Base-by-base conservation (phyloP, 352 stramenopile genomes). In the Phytophthora sp. region DNA sequence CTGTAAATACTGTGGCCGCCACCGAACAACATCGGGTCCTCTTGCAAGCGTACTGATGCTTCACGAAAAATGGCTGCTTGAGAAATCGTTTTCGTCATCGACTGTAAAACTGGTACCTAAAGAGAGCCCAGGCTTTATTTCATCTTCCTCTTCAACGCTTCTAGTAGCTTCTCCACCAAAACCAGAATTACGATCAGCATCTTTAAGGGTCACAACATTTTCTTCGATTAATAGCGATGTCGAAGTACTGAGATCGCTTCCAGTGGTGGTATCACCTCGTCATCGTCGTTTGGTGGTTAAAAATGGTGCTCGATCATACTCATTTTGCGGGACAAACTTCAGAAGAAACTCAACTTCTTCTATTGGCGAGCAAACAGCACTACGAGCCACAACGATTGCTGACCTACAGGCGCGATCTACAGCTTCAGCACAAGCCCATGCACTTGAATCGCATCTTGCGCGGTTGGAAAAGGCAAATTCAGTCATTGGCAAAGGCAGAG, bases 1-100 rank as follows among this genome's bases (percentile, higher is more conserved):
- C 62, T 91, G 82, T 65, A 91, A 91, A 49, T 72, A 77, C 17
- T 91, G 82, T 42, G 82, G 82, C n/a, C 70, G 79, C 1, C 61
- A 73, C 5, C 73, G 79, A 9, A 70, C 62, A 27, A 72, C 59
- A 11, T 77, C 78, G 32, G 66, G 66, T 7, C 31, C 62, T 3
- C 32, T 76, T 7, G 56, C 41, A 49, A 66, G 30, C 18, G 31
- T 69, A 6, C 3, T 66, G 9, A 28, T 70, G 23, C 27, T 62
- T 37, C 60, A 58, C 26, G 58, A 66, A 23, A 64, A 21, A 15
- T 65, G 49, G 52, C 64, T 43, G 3, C 53, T 56, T 15, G 26
- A 37, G 34, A 49, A 23, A 45, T 20, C 28, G 23, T 4, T 12
- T 42, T 51, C n/a, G 17, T 31, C 28, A 4, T n/a, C 28, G 12